These are phyloP conservation scores for Acer yangbiense DNA, from an alignment of 345 rosid genomes.

Conservation along the genomic window DNA sequence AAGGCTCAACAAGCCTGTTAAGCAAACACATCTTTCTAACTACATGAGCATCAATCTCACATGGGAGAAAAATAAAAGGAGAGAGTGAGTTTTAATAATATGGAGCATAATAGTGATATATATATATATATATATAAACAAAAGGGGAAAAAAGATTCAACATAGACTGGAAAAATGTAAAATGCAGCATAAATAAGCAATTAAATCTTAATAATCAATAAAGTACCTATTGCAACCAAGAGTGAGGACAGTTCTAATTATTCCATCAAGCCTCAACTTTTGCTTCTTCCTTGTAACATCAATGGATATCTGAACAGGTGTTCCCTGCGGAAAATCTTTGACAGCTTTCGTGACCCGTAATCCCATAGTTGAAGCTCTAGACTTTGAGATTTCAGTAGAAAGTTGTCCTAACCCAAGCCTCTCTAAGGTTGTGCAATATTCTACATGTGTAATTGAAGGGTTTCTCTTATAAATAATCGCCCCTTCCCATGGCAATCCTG, in stretches of 20 bases:
- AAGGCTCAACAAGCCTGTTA: no score
- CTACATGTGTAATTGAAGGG: constrained; percentile 68
- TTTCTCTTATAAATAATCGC: constrained; percentile 76
- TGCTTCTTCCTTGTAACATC: constrained; percentile 78
- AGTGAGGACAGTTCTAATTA: constrained; percentile 74
- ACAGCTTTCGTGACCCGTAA: constrained; percentile 84
- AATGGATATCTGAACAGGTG: constrained; percentile 88
- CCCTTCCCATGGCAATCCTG: constrained; percentile 89
- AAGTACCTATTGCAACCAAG: constrained; percentile 81
- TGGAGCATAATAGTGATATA: no score
- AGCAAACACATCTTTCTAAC: background rate
- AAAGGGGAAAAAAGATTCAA: no score
- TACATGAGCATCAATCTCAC: background rate
- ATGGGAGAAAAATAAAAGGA: no score
- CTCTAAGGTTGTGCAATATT: constrained; percentile 90
- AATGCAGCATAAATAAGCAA: no score
- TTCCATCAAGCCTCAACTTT: constrained; percentile 89
- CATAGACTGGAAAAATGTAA: no score
- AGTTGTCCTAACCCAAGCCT: constrained; percentile 82
- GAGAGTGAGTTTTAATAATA: no score
- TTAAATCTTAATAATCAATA: background rate
- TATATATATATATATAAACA: no score
- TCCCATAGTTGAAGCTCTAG: constrained; percentile 84
- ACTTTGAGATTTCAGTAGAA: constrained; percentile 66
- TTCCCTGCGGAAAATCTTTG: constrained; percentile 81